Evolutionary conservation across 352 stramenopile species (phyloP).

Genomic region (Pythium volutum): DNA sequence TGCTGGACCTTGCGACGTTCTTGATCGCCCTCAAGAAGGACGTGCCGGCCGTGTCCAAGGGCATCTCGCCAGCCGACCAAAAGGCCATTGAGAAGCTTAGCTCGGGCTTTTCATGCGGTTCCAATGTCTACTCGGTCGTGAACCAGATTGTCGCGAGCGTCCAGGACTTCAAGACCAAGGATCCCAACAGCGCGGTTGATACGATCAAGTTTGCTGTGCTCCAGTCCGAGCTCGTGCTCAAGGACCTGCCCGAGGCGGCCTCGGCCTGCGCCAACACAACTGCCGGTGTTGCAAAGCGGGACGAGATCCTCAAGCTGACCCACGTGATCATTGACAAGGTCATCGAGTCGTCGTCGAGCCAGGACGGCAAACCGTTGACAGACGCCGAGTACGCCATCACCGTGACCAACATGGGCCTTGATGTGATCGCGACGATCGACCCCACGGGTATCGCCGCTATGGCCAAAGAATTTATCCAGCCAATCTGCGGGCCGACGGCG

Average conservation of each 20-base stretch:
- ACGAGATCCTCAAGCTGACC: constrained; percentile 43
- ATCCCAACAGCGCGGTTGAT: constrained; percentile 21
- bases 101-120: constrained; percentile 15
- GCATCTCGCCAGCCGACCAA: background rate
- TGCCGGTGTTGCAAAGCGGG: constrained; percentile 23
- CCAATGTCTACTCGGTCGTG: constrained; percentile 32
- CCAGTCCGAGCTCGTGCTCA: constrained; percentile 42
- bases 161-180: constrained; percentile 32
- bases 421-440: constrained; percentile 45
- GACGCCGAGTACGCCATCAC: constrained; percentile 37
- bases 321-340: constrained; percentile 44
- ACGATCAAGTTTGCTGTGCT: constrained; percentile 39
- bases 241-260: constrained; percentile 44
- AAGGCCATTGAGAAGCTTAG: constrained; percentile 10
- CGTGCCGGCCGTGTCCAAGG: background rate
- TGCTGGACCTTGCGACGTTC: constrained; percentile 19
- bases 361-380: constrained; percentile 37
- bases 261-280: constrained; percentile 31
- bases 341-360: constrained; percentile 35
- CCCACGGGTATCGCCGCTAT: constrained; percentile 36
- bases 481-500: constrained; percentile 47
- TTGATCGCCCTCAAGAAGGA: constrained; percentile 13
- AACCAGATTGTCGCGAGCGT: constrained; percentile 47
- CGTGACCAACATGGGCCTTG: constrained; percentile 40
- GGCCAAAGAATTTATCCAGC: constrained; percentile 47